A percentile compares a stretch with the other conserved stretches of the same genome.
phyloP scores from a whole-genome alignment of 805 yeast genomes.

The Saccharomycopsis capsularis region DNA sequence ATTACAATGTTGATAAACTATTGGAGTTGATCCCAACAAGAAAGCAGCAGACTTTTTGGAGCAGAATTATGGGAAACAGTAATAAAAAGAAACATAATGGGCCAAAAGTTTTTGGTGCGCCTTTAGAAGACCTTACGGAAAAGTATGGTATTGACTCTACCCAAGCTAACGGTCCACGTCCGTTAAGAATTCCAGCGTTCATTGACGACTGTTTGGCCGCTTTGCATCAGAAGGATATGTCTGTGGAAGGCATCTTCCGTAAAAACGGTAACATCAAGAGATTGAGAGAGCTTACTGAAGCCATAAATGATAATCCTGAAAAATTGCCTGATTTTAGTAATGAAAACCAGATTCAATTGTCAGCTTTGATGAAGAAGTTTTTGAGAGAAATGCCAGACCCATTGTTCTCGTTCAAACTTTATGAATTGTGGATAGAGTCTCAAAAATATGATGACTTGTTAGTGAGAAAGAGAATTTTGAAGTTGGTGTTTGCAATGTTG shows the following conservation, averaged over 20 bases:
- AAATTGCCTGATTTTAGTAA: conserved; percentile 60
- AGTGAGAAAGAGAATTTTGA: conserved; percentile 47
- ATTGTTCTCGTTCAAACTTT: conserved; percentile 64
- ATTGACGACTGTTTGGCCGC: conserved; percentile 82
- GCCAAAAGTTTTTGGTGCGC: conserved; percentile 66
- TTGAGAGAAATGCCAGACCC: conserved; percentile 92
- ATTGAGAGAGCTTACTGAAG: conserved; percentile 63
- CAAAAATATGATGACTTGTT: conserved; percentile 45
- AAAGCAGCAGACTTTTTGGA: conserved; percentile 40
- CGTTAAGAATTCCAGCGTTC: conserved; percentile 73
- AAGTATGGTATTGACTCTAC: conserved; percentile 78
- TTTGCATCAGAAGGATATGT: conserved; percentile 84
- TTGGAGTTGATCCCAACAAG: conserved; percentile 28
- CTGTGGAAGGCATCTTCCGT: conserved; percentile 93
- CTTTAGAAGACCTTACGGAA: conserved; percentile 59
- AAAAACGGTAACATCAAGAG: conserved; percentile 91
- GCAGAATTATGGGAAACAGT: conserved; percentile 30
- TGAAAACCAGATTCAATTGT: conserved; percentile 85
- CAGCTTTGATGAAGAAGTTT: conserved; percentile 88
- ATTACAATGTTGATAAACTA: conserved; percentile 32
- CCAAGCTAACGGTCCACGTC: conserved; percentile 75
- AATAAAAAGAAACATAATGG: conserved; percentile 22
- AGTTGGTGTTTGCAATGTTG: conserved; percentile 63
- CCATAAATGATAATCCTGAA: conserved; percentile 67
- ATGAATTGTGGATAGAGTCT: conserved; percentile 71